Evolutionary conservation across 495 filamentous ascomycete genomes (phyloP), one percentile per base, ranked within the genome.

Genomic region (Aspergillus taichungensis): DNA sequence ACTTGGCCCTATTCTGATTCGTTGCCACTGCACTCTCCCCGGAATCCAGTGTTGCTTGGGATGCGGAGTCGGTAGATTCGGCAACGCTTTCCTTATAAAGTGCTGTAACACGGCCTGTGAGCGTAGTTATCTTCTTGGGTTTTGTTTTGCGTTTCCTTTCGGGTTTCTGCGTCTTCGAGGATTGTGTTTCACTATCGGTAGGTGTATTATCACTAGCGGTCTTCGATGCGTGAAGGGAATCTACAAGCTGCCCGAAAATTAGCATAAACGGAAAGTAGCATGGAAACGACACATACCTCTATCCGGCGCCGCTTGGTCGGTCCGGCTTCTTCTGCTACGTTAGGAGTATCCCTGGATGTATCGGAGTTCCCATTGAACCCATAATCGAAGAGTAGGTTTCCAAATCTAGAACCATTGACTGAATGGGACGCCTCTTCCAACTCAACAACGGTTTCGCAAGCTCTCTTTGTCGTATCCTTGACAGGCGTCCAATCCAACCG

Each of bases 31-130:
- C 28, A 24, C 52, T 51, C 13, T 45, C 61, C 2, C 55, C 49
- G 8, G 55, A 45, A 9, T 67, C 54, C n/a, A 54, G 47, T 11
- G 56, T 41, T 27, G 62, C 30, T 30, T 56, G 41, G 1, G 46
- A 45, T 4, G 37, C 34, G 24, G 34, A 35, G 9, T 43, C 40
- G 13, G 53, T 37, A 5, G 45, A 42, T 37, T 59, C 41, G 10
- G 30, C 18, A 36, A 52, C 47, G 6, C 52, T 46, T 3, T 42
- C 37, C 13, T 50, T 42, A 59, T 94, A 95, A n/a, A 79, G 79
- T 14, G 84, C 82, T 4, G 82, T 95, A 18, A 89, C 88, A 36
- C 84, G 68, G 42, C 83, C 88, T 2, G 91, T 97, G 42, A 97
- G 82, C 6, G 91, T 97, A 33, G 78, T 82, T 0, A 82, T 64